phyloP scores from a whole-genome alignment of 306 rosid genomes.

The Alnus rubra region DNA sequence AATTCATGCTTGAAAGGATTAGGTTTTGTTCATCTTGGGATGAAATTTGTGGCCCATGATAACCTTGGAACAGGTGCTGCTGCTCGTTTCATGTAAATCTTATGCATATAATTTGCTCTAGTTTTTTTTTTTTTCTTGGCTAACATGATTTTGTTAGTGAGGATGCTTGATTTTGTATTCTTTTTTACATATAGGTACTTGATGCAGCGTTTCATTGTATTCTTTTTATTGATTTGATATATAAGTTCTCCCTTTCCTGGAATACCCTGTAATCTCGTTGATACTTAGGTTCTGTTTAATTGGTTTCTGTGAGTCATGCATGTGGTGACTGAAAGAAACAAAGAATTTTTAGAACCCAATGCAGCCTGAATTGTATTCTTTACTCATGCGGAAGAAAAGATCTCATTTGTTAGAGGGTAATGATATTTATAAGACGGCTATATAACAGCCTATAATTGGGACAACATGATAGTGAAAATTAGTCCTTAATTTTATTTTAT shows the following conservation, averaged over 20 bases:
- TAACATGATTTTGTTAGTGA: constrained; percentile 36
- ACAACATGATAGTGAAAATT: too few species aligned
- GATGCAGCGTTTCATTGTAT: constrained; percentile 30
- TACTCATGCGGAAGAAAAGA: not conserved
- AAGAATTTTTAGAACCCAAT: not conserved
- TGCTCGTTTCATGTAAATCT: constrained; percentile 48
- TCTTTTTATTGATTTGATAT: constrained; percentile 13
- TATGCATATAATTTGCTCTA: not conserved
- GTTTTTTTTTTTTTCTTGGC: constrained; percentile 20
- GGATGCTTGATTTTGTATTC: constrained; percentile 32
- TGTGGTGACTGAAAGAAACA: too few species aligned
- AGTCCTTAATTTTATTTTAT: too few species aligned
- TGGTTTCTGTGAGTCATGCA: not conserved
- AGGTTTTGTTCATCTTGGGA: constrained; percentile 13
- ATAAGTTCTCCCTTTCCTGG: not conserved
- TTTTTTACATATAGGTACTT: constrained; percentile 33
- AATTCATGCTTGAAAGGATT: constrained; percentile 10
- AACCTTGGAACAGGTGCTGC: constrained; percentile 2
- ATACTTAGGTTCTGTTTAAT: not conserved
- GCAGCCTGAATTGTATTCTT: not conserved
- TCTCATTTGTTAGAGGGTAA: not conserved
- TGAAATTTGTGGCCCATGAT: not conserved
- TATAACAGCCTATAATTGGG: too few species aligned
- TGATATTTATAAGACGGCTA: too few species aligned
- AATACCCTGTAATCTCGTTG: constrained; percentile 4